These are phyloP conservation scores for Auricularia heimuer DNA, from an alignment of 768 basidiomycete genomes.

Conservation along the genomic window DNA sequence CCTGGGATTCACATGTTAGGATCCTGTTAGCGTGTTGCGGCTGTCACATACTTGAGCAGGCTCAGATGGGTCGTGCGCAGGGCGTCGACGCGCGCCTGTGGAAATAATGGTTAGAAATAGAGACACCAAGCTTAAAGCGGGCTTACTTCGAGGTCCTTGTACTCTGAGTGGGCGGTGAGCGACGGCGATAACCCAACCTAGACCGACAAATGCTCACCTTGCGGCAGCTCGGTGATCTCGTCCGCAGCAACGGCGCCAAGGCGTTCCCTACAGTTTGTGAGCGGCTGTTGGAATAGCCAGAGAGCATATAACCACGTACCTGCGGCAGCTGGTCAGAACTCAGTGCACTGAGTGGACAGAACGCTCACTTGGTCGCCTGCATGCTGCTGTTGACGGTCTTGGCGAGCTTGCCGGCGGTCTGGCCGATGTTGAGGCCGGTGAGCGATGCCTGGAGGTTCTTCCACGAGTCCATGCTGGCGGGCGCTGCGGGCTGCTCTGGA, in stretches of 20 bases:
- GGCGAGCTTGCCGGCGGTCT: slow-evolving; percentile 63
- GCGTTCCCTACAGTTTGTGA: slow-evolving; percentile 42
- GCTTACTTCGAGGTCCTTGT: slow-evolving; percentile 75
- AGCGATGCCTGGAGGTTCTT: slow-evolving; percentile 34
- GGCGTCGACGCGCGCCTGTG: slow-evolving; percentile 71
- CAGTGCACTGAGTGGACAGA: not conserved
- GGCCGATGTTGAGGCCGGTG: slow-evolving; percentile 52
- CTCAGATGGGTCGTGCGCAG: slow-evolving; percentile 67
- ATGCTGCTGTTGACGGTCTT: slow-evolving; percentile 76
- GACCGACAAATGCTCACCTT: slow-evolving; percentile 37
- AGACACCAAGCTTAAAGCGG: not conserved
- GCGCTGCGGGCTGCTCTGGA: not conserved
- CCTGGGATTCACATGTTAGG: slow-evolving; percentile 28
- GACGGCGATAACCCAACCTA: not conserved
- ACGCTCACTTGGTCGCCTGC: slow-evolving; percentile 54
- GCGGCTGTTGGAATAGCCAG: not conserved
- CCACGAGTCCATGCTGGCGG: slow-evolving; percentile 45
- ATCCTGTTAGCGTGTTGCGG: not conserved
- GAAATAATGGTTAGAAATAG: not conserved
- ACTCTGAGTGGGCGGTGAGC: slow-evolving; percentile 46
- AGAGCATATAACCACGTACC: slow-evolving; percentile 1
- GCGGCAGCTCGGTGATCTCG: slow-evolving; percentile 90
- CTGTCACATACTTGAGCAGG: slow-evolving; percentile 57
- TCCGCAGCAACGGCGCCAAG: slow-evolving; percentile 82
- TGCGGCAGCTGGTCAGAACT: not conserved